Evolutionary conservation across 2,329 filamentous ascomycete genomes (phyloP).

Genomic region (Scedosporium minutisporum): DNA sequence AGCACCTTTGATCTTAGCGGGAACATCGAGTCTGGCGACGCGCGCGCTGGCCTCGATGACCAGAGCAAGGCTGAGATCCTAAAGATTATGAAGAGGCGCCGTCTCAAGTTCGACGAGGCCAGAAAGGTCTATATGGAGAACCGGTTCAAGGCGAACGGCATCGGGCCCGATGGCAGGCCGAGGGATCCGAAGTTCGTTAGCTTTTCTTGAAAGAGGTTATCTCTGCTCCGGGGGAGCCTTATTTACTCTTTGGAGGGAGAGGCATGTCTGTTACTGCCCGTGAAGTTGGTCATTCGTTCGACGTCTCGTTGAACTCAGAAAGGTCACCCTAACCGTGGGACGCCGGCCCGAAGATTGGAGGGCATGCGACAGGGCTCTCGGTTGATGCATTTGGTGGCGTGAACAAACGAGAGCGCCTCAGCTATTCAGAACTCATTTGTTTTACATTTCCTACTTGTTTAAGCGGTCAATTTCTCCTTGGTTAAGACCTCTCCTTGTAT

Average conservation of each 20-base stretch:
- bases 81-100: constrained; percentile 78
- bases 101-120: constrained; percentile 84
- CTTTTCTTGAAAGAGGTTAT: constrained; percentile 41
- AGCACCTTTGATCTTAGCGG: constrained; percentile 71
- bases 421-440: not conserved
- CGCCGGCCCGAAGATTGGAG: too few species aligned
- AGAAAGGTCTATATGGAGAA: constrained; percentile 77
- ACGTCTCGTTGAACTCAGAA: too few species aligned
- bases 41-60: constrained; percentile 71
- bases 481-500: not conserved
- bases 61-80: constrained; percentile 72
- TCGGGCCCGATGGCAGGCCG: constrained; percentile 78
- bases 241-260: not conserved
- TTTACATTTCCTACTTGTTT: not conserved
- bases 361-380: too few species aligned
- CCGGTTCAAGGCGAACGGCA: constrained; percentile 76
- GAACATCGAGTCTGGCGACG: constrained; percentile 74
- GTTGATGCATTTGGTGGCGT: not conserved
- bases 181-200: constrained; percentile 93
- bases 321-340: too few species aligned
- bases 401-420: not conserved
- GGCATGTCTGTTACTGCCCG: too few species aligned
- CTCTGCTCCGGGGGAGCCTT: not conserved
- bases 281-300: too few species aligned
- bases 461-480: not conserved